Evolutionary conservation across 2,329 filamentous ascomycete genomes (phyloP), one percentile per base, ranked within the genome.

Genomic region (Lachnellula hyalina): DNA sequence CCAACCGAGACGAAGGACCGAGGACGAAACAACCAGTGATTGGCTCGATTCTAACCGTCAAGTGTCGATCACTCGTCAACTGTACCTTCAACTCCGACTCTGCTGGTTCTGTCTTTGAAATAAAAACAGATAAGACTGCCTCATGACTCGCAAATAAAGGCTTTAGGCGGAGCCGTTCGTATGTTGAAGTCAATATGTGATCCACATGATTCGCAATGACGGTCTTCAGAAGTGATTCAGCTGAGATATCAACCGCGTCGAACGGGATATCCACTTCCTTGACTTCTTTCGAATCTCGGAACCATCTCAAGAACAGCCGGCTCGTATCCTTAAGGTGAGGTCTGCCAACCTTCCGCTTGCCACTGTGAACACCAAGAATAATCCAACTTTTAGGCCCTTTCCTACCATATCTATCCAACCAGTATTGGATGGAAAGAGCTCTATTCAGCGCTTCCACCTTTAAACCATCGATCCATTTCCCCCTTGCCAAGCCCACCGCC

Each of bases 341-440:
- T 12, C 69, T 70, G 9, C 72, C 72, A 42, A 70, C 68, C 54
- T 75, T 78, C 14, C 62, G 60, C 52, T 74, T 77, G 34, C 86
- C 86, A 66, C 85, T 91, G 56, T 84, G 80, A 36, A 96, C 82
- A 9, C 91, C 92, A 49, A 99, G 77, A 61, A 97, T 86, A 47
- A 99, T 77, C 93, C 94, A 99, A 69, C 85, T 96, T 74, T 95
- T 96, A 15, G 81, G 77, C 0, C 83, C 83, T 41, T 74, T 74
- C 32, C 72, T 68, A 21, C 70, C 67, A 54, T 80, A 78, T 63
- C 85, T 82, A 49, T 82, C 80, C 15, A 82, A 77, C 94, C 94
- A 99, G 72, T 99, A 99, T 66, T 96, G 92, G 35, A 99, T 81
- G 9, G 91, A 84, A 55, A 99, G 75, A 28, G 87, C 87, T 57